Conservation (phyloP, 75 land plant genomes). For the Pseudotsuga menziesii region DNA sequence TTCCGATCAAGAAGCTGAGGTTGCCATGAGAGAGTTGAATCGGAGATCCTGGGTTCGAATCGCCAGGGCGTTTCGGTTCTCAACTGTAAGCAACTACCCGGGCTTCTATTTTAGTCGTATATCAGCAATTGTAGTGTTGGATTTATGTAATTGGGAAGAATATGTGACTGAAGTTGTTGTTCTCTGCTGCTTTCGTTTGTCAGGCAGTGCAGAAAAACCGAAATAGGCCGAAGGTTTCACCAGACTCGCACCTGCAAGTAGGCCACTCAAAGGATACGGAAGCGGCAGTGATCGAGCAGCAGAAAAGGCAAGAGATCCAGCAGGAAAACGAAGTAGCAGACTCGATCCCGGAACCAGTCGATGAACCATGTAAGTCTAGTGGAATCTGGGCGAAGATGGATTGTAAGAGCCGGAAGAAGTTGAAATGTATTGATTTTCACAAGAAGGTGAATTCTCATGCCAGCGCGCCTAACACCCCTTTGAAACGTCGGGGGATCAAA, state of each 20-base stretch:
- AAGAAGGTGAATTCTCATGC: not conserved
- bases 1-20: not conserved
- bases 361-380: not conserved
- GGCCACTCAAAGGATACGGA: not conserved
- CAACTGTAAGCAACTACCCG: not conserved
- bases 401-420: not conserved
- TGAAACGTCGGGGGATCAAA: not conserved
- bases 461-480: not conserved
- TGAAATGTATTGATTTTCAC: not conserved
- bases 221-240: not conserved
- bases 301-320: not conserved
- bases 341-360: not conserved
- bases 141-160: too few species aligned
- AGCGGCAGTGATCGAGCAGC: not conserved
- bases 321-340: not conserved
- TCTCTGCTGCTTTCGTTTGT: not conserved
- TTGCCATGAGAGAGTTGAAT: too few species aligned
- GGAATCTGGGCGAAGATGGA: not conserved
- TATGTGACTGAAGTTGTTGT: not conserved
- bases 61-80: not conserved
- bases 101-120: too few species aligned
- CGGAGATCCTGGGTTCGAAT: conserved; percentile 4
- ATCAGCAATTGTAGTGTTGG: too few species aligned
- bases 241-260: not conserved
- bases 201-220: not conserved